These are phyloP conservation scores for Coemansia aciculifera DNA, from an alignment of 192 early-diverging fungal genomes.

Conservation along the genomic window DNA sequence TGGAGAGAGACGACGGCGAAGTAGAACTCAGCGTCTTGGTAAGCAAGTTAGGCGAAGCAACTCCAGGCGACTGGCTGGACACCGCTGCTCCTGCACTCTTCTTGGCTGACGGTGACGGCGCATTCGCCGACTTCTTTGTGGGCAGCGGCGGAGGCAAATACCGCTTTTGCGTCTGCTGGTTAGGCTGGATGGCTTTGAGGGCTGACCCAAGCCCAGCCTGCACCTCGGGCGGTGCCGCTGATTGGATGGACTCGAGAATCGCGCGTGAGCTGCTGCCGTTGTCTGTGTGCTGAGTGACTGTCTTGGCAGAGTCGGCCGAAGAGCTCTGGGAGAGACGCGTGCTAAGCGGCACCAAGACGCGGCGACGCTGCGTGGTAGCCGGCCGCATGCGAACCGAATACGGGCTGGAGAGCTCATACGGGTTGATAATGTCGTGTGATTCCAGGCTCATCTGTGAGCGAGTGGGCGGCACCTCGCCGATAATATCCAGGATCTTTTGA, in stretches of 20 bases:
- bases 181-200: background rate
- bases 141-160: background rate
- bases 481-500: slow-evolving; percentile 47
- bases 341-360: slow-evolving; percentile 40
- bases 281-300: background rate
- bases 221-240: slow-evolving; percentile 43
- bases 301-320: slow-evolving; percentile 8
- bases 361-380: slow-evolving; percentile 29
- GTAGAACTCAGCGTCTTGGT: slow-evolving; percentile 3
- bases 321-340: slow-evolving; percentile 23
- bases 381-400: slow-evolving; percentile 36
- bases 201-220: slow-evolving; percentile 19
- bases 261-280: background rate
- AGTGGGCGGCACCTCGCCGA: slow-evolving; percentile 39
- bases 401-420: slow-evolving; percentile 46
- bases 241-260: slow-evolving; percentile 40
- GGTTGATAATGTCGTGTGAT: slow-evolving; percentile 21
- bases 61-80: background rate
- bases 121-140: background rate
- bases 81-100: background rate
- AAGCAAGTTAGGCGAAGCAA: background rate
- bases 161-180: background rate
- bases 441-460: slow-evolving; percentile 25
- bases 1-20: slow-evolving; percentile 1
- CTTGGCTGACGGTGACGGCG: background rate